A percentile compares a stretch with the other conserved stretches of the same genome.
Conservation (phyloP, 1,139 yeast genomes). For the Kodamaea derodonti region DNA sequence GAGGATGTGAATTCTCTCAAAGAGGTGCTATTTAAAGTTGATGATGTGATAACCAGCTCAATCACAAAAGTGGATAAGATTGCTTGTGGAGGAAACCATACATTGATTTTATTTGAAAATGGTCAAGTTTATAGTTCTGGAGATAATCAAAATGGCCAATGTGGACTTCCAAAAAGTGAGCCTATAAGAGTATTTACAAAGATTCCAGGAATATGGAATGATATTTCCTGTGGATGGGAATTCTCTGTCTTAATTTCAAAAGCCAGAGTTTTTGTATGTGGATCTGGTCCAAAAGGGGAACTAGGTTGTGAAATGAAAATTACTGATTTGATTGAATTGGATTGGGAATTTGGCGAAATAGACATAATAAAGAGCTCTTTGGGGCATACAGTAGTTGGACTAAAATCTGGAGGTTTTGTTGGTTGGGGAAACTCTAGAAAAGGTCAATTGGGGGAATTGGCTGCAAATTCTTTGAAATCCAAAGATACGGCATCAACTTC, state of each 20-base stretch:
- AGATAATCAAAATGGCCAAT: slow-evolving; percentile 53
- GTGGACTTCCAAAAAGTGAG: slow-evolving; percentile 27
- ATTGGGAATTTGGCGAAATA: slow-evolving; percentile 9
- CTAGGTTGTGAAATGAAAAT: slow-evolving; percentile 48
- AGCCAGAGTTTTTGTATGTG: slow-evolving; percentile 48
- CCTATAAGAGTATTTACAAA: slow-evolving; percentile 17
- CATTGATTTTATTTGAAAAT: slow-evolving; percentile 51
- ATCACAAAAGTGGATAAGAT: slow-evolving; percentile 32
- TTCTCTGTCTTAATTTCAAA: slow-evolving; percentile 51
- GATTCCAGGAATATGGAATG: slow-evolving; percentile 31
- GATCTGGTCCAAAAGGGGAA: slow-evolving; percentile 71
- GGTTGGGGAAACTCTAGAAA: slow-evolving; percentile 87
- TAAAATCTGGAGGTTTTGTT: slow-evolving; percentile 37
- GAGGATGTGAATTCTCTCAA: slow-evolving; percentile 46
- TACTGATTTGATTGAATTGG: slow-evolving; percentile 6
- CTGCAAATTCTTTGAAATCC: too few relatives aligned
- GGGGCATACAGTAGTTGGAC: slow-evolving; percentile 50
- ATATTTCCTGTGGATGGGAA: slow-evolving; percentile 76
- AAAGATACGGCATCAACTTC: slow-evolving; percentile 4
- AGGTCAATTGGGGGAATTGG: slow-evolving; percentile 54
- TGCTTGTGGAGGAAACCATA: slow-evolving; percentile 86
- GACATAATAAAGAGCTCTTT: slow-evolving; percentile 45
- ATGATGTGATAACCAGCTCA: slow-evolving; percentile 6
- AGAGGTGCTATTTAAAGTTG: slow-evolving; percentile 19
- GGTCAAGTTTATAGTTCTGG: slow-evolving; percentile 63